Conservation (phyloP, 2,329 filamentous ascomycete genomes). For the Sporothrix sp. region DNA sequence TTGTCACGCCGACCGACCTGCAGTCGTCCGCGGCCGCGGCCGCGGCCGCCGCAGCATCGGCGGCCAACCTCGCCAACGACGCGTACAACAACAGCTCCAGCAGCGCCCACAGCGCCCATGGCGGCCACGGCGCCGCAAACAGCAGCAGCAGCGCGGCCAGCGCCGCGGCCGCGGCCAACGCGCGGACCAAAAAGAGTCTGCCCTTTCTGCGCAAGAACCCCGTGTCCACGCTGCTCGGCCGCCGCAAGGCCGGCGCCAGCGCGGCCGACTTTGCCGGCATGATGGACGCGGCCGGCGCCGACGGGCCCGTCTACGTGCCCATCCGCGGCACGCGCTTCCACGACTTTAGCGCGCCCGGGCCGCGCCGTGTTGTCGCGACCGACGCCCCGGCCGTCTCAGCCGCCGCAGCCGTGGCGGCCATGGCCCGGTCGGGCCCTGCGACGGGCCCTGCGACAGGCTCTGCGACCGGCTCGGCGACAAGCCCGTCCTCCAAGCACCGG, state of each 20-base stretch:
- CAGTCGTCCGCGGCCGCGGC: conserved; percentile 28
- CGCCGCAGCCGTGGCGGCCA: conserved; percentile 10
- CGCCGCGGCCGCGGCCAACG: conserved; percentile 33
- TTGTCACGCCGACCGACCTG: conserved; percentile 41
- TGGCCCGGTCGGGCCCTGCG: background rate
- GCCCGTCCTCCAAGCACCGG: background rate
- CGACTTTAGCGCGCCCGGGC: conserved; percentile 54
- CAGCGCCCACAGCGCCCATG: conserved; percentile 34
- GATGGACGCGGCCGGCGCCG: conserved; percentile 30
- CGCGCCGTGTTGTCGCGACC: conserved; percentile 31
- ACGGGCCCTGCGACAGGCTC: background rate
- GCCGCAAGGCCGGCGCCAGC: conserved; percentile 45
- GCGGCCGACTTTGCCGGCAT: conserved; percentile 34
- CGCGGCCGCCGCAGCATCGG: conserved; percentile 35
- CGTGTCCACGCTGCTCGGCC: conserved; percentile 48
- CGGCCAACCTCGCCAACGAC: conserved; percentile 32
- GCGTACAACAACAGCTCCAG: conserved; percentile 25
- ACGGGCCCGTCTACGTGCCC: conserved; percentile 48
- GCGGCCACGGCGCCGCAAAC: conserved; percentile 31
- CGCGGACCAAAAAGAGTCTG: conserved; percentile 42
- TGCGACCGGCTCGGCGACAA: background rate
- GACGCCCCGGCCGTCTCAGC: conserved; percentile 13
- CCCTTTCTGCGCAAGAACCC: conserved; percentile 48
- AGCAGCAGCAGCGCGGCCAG: conserved; percentile 24
- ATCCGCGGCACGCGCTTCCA: conserved; percentile 56